Percentiles rank a stretch among this genome's conserved stretches.
Conservation (phyloP, 345 rosid species). For the Luvunga scandens region DNA sequence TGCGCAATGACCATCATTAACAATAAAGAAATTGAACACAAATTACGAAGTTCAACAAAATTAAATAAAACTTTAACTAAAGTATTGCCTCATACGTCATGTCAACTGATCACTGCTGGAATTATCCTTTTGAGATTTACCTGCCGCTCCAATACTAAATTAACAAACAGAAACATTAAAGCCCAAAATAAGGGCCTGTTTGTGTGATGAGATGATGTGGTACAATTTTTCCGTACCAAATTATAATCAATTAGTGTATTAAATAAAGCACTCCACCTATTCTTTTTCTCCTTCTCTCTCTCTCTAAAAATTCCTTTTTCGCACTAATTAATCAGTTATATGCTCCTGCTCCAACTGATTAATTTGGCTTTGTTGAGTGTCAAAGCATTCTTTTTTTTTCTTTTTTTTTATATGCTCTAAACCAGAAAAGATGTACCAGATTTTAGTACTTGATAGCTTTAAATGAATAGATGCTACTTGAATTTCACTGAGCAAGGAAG, state of each 20-base stretch:
- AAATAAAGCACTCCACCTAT: background rate
- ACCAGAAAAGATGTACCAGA: background rate
- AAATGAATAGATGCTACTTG: background rate
- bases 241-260: too few relatives aligned
- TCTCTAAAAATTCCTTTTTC: background rate
- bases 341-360: background rate
- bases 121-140: constrained; percentile 30
- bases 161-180: too few relatives aligned
- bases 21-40: background rate
- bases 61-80: constrained; percentile 11
- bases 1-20: too few relatives aligned
- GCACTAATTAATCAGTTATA: too few relatives aligned
- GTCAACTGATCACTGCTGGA: background rate
- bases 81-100: too few relatives aligned
- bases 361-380: background rate
- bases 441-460: background rate
- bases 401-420: background rate
- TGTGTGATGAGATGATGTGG: too few relatives aligned
- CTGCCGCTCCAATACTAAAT: background rate
- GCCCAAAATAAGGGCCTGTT: too few relatives aligned
- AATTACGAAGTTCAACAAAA: too few relatives aligned
- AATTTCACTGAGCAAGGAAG: background rate
- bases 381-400: background rate
- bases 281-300: too few relatives aligned
- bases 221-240: too few relatives aligned